These are phyloP conservation scores for Amylocarpus encephaloides DNA, from an alignment of 2,329 filamentous ascomycete species.

Conservation along the genomic window DNA sequence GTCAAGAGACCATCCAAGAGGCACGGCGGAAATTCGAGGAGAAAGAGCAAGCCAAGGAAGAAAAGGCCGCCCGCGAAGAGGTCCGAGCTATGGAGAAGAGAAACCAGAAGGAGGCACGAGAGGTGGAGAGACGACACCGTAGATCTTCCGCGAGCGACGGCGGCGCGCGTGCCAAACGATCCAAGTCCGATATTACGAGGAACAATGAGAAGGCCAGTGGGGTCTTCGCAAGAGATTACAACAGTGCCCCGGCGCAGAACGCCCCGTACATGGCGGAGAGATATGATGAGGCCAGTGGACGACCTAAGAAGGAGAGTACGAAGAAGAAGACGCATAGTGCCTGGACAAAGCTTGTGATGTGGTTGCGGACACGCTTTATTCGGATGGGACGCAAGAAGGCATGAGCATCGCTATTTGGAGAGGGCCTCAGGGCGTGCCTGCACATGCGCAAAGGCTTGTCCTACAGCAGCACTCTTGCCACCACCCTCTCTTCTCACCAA, in stretches of 20 bases:
- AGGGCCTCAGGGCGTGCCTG: too few relatives aligned
- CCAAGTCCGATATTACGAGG: constrained; percentile 33
- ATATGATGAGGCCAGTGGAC: constrained; percentile 2
- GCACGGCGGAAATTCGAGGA: constrained; percentile 58
- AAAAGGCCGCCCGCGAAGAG: constrained; percentile 55
- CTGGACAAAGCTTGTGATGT: constrained; percentile 59
- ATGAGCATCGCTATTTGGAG: background rate
- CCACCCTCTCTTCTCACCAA: too few relatives aligned
- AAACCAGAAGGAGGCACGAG: constrained; percentile 49
- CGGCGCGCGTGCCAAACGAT: constrained; percentile 35
- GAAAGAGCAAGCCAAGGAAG: constrained; percentile 54
- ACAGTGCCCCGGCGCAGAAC: constrained; percentile 8
- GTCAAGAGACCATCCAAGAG: constrained; percentile 51
- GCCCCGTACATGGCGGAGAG: constrained; percentile 6
- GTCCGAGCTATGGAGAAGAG: constrained; percentile 51
- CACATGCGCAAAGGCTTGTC: too few relatives aligned
- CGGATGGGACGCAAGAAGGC: constrained; percentile 29
- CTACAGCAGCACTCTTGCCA: too few relatives aligned
- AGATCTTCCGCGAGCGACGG: constrained; percentile 31
- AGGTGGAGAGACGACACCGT: constrained; percentile 38
- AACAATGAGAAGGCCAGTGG: constrained; percentile 22
- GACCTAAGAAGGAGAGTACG: constrained; percentile 11
- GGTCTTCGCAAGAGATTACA: constrained; percentile 20
- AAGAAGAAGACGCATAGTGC: constrained; percentile 56
- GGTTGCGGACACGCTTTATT: constrained; percentile 53